A percentile compares a stretch with the other conserved stretches of the same genome.
Conservation (phyloP, 2,329 filamentous ascomycete species). For the Fusarium devonianum region DNA sequence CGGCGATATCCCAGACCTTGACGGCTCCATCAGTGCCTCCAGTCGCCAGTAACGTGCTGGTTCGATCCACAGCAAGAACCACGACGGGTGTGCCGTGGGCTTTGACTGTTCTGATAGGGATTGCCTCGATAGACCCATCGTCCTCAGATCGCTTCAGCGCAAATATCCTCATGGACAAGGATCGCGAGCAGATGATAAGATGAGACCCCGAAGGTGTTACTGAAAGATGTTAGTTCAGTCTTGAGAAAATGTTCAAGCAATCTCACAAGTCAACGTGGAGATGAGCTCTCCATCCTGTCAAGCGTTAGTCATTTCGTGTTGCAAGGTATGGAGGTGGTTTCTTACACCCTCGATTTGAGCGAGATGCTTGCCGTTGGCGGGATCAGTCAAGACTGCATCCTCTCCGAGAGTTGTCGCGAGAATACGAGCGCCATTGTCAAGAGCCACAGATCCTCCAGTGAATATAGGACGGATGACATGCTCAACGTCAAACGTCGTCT, state of each 20-base stretch:
- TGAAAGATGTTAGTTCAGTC: constrained; percentile 46
- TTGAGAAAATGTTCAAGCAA: constrained; percentile 1
- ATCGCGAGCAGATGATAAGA: constrained; percentile 89
- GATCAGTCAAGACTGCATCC: constrained; percentile 86
- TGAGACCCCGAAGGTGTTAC: constrained; percentile 90
- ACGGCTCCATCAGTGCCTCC: constrained; percentile 92
- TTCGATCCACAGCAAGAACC: constrained; percentile 82
- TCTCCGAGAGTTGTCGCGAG: constrained; percentile 91
- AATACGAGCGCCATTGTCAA: constrained; percentile 82
- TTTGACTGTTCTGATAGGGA: constrained; percentile 81
- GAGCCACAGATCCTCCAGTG: constrained; percentile 85
- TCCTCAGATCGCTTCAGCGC: constrained; percentile 68
- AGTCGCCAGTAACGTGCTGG: constrained; percentile 88
- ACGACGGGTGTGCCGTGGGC: constrained; percentile 91
- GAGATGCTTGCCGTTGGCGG: constrained; percentile 82
- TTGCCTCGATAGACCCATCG: constrained; percentile 66
- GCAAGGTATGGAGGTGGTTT: not conserved
- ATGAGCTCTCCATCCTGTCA: constrained; percentile 78
- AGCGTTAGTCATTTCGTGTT: constrained; percentile 27
- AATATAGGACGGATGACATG: constrained; percentile 91
- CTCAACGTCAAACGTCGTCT: constrained; percentile 88
- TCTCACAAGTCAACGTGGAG: constrained; percentile 72
- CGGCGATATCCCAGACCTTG: constrained; percentile 95
- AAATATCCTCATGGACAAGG: constrained; percentile 95
- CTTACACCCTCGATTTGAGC: constrained; percentile 85